phyloP scores from a whole-genome alignment of 257 asterid genomes.

The Craterostigma plantagineum region DNA sequence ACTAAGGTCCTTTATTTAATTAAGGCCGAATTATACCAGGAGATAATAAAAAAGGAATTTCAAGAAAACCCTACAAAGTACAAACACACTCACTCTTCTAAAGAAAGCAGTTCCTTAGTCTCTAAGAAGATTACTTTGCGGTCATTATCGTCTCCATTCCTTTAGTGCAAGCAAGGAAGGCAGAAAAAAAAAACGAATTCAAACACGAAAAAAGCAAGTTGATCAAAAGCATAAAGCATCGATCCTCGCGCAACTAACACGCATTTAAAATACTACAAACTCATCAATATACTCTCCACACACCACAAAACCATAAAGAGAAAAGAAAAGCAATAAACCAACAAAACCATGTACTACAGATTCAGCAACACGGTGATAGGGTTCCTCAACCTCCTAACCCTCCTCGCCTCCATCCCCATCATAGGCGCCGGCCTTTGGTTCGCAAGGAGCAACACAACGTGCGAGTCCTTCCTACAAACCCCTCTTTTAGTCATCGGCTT shows the following conservation, averaged over 20 bases:
- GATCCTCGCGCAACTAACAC: not conserved
- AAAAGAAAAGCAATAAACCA: not conserved
- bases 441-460: slow-evolving; percentile 68
- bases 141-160: not conserved
- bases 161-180: not conserved
- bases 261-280: slow-evolving; percentile 10
- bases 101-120: slow-evolving; percentile 43
- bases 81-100: slow-evolving; percentile 9
- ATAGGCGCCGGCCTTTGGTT: slow-evolving; percentile 96
- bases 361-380: slow-evolving; percentile 89
- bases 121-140: slow-evolving; percentile 36
- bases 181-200: no score
- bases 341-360: slow-evolving; percentile 26
- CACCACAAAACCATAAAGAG: not conserved
- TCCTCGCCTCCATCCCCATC: slow-evolving; percentile 79
- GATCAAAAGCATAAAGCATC: slow-evolving; percentile 3
- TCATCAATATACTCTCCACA: slow-evolving; percentile 6
- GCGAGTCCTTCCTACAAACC: slow-evolving; percentile 77
- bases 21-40: no score
- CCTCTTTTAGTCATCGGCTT: slow-evolving; percentile 75
- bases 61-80: slow-evolving; percentile 7
- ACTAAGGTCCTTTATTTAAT: no score
- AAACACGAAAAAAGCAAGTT: not conserved
- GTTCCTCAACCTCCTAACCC: slow-evolving; percentile 74
- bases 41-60: no score